Evolutionary conservation across 768 basidiomycete genomes (phyloP), one percentile per base, ranked within the genome.

Genomic region (Pleurotus pulmonarius): DNA sequence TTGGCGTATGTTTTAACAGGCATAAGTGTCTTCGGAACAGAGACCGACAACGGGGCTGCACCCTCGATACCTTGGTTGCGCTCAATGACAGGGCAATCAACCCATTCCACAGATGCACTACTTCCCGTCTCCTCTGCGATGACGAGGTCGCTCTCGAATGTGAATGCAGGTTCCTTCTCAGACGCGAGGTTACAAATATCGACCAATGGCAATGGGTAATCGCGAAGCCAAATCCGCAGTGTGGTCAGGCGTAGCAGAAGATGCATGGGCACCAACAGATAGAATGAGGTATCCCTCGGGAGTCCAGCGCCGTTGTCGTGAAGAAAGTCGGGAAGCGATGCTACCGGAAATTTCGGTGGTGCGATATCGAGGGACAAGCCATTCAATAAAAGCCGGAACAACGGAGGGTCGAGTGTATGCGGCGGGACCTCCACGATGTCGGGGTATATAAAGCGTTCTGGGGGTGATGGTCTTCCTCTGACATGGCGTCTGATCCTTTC

Each of bases 1-100:
- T 81, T 79, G 1, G 91, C 90, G 64, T 95, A 97, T 6, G 88
- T 91, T 71, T 98, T 98, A 63, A 95, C 89, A 0, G 95, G 90
- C 90, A 94, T 96, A 56, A 93, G 87, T 0, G 94, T 95, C 69
- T 95, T 97, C 1, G 94, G 92, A 34, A 96, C 78, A 41, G 71
- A 60, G 40, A 94, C 69, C 22, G 73, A 74, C 46, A 94, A 78
- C 4, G 81, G 76, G 1, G 73, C 69, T 25, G 81, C 75, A 5
- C 79, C 82, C 25, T 73, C 72, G 34, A 78, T 66, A 26, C 83
- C 83, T 25, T 81, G 77, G 54, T 82, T 72, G 3, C 72, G 67
- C n/a, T 80, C 78, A 48, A 88, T 72, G 59, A 97, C 76, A 3
- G 77, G 73, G 62, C 86, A 90, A 13, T 83, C 68, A 18, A 93